These are phyloP conservation scores for Trametes versicolor DNA, from an alignment of 1,284 basidiomycete species.

Conservation along the genomic window DNA sequence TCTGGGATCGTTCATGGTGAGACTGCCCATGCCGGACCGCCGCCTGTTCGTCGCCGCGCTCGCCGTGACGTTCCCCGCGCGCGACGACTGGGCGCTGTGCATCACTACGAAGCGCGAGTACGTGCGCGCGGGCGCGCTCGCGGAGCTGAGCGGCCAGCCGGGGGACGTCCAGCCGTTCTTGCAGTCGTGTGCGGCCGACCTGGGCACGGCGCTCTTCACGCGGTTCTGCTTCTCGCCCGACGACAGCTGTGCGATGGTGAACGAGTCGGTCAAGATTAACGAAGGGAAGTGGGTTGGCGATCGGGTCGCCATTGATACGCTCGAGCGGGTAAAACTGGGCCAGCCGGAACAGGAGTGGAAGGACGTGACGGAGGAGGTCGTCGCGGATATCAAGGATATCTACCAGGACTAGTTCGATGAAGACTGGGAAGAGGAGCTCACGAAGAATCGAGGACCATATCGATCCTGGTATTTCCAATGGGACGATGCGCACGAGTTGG, in stretches of 20 bases:
- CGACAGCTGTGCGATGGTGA: too few species aligned
- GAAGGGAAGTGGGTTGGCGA: slow-evolving; percentile 22
- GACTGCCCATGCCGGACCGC: not conserved
- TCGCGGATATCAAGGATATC: slow-evolving; percentile 2
- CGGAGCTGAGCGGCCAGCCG: slow-evolving; percentile 9
- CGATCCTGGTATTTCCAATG: too few species aligned
- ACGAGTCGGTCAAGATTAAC: not conserved
- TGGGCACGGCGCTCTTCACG: slow-evolving; percentile 15
- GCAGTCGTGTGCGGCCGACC: slow-evolving; percentile 2
- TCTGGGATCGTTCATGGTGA: not conserved
- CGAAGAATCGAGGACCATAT: not conserved
- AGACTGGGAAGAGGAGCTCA: not conserved
- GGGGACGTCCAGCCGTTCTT: slow-evolving; percentile 25
- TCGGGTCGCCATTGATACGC: slow-evolving; percentile 16
- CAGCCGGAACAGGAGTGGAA: slow-evolving; percentile 6
- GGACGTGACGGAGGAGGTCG: slow-evolving; percentile 20
- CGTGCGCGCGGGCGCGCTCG: slow-evolving; percentile 18
- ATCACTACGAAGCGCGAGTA: slow-evolving; percentile 19
- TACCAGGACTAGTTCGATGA: not conserved
- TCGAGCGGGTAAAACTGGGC: not conserved
- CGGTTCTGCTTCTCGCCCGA: slow-evolving; percentile 12
- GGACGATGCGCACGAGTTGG: too few species aligned
- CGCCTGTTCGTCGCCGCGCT: not conserved
- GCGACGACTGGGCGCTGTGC: slow-evolving; percentile 21
- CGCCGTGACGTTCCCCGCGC: slow-evolving; percentile 9